Evolutionary conservation across 345 rosid species (phyloP).

Genomic region (Hibiscus syriacus): DNA sequence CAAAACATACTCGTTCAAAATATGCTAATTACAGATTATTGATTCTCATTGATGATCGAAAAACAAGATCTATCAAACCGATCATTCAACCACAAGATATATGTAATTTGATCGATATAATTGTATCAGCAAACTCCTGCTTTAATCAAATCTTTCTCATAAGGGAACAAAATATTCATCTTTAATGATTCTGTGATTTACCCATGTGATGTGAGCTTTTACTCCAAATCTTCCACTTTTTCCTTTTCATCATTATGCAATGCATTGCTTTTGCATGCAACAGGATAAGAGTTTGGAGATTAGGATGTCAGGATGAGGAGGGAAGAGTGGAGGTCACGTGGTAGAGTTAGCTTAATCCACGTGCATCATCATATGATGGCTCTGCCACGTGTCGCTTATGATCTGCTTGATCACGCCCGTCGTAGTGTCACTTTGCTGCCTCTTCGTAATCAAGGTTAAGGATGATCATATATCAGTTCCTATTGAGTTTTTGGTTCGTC

Average conservation of each 20-base stretch:
- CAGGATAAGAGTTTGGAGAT: not conserved
- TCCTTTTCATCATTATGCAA: not conserved
- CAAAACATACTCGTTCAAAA: not conserved
- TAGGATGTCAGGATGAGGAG: not conserved
- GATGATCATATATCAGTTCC: no score
- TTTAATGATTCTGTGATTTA: not conserved
- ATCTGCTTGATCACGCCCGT: no score
- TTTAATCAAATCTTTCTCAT: not conserved
- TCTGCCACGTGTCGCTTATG: no score
- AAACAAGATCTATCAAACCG: conserved; percentile 5
- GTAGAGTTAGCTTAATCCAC: no score
- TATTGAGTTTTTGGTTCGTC: no score
- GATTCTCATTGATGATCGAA: no score
- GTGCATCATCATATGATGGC: no score
- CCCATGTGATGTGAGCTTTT: not conserved
- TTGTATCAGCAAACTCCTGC: not conserved
- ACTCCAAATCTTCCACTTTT: not conserved
- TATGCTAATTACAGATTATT: no score
- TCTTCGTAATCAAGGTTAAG: no score
- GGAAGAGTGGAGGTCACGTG: no score
- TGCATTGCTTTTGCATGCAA: not conserved
- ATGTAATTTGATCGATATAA: no score
- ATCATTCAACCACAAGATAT: conserved; percentile 3
- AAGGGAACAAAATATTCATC: not conserved
- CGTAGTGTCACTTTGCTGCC: no score